These are phyloP conservation scores for Bipolaris bicolor DNA, from an alignment of 2,329 filamentous ascomycete genomes.

Conservation along the genomic window DNA sequence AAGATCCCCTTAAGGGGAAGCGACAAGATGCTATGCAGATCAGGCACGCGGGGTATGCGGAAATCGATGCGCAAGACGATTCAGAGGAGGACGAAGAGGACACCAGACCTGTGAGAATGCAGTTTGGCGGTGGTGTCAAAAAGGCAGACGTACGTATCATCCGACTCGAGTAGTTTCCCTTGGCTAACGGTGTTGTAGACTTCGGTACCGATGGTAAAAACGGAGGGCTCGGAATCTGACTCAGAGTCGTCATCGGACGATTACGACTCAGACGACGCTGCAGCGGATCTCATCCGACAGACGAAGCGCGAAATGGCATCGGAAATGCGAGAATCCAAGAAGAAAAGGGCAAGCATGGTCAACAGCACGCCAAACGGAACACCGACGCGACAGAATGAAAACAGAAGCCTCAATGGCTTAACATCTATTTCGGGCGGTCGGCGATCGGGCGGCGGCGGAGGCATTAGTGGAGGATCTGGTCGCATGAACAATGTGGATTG, in stretches of 20 bases:
- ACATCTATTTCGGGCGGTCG: constrained; percentile 64
- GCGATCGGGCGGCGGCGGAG: constrained; percentile 21
- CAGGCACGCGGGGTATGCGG: constrained; percentile 66
- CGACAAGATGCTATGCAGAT: constrained; percentile 55
- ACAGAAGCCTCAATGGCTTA: constrained; percentile 66
- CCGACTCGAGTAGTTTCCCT: not conserved
- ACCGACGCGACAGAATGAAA: constrained; percentile 67
- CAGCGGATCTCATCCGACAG: constrained; percentile 54
- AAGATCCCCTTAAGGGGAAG: constrained; percentile 50
- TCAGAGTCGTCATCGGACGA: constrained; percentile 45
- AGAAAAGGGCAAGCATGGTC: constrained; percentile 57
- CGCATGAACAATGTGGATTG: constrained; percentile 57
- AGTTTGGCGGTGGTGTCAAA: constrained; percentile 59
- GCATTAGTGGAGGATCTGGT: constrained; percentile 14
- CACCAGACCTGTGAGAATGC: constrained; percentile 49
- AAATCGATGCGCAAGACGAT: constrained; percentile 53
- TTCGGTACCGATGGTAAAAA: constrained; percentile 24
- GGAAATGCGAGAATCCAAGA: constrained; percentile 51
- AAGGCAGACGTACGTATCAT: constrained; percentile 18
- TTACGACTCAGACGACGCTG: constrained; percentile 52
- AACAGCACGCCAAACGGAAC: constrained; percentile 57
- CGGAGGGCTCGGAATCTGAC: constrained; percentile 34
- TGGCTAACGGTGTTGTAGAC: constrained; percentile 30
- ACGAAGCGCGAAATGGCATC: constrained; percentile 54
- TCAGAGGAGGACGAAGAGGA: constrained; percentile 44